Percentiles rank a stretch among this genome's conserved stretches.
These are phyloP conservation scores for Starmerella bacillaris DNA, from an alignment of 805 yeast genomes.

Conservation along the genomic window DNA sequence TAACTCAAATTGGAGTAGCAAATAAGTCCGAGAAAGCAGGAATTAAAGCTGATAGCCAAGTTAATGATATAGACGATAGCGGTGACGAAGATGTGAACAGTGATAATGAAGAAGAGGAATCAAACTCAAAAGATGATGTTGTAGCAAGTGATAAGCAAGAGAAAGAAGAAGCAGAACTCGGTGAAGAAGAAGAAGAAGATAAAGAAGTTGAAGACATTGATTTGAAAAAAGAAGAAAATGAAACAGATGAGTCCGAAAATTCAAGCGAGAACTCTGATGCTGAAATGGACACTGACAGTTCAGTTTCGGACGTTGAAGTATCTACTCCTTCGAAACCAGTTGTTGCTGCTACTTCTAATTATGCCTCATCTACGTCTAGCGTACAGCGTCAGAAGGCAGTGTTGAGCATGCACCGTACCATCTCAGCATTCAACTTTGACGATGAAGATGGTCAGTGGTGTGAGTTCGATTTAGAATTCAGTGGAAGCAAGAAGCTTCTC, in stretches of 20 bases:
- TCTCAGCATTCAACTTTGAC: constrained; percentile 74
- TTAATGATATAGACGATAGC: constrained; percentile 21
- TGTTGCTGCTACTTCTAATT: not conserved
- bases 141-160: too few relatives aligned
- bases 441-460: constrained; percentile 84
- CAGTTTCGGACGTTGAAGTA: constrained; percentile 14
- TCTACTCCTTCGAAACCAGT: not conserved
- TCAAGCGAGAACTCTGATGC: constrained; percentile 2
- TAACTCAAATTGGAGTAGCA: constrained; percentile 26
- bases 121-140: constrained; percentile 23
- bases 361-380: constrained; percentile 34
- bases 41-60: constrained; percentile 17
- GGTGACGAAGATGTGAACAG: constrained; percentile 7
- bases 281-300: constrained; percentile 10
- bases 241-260: constrained; percentile 26
- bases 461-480: constrained; percentile 65
- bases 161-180: constrained; percentile 85
- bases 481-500: constrained; percentile 75
- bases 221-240: constrained; percentile 24
- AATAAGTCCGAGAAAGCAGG: constrained; percentile 23
- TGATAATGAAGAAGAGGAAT: constrained; percentile 24
- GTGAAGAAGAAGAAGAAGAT: constrained; percentile 88
- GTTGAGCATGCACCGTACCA: constrained; percentile 49
- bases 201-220: constrained; percentile 18
- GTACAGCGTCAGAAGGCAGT: constrained; percentile 75